Evolutionary conservation across 2,329 filamentous ascomycete species (phyloP).

Genomic region (Xylariaceae sp.): DNA sequence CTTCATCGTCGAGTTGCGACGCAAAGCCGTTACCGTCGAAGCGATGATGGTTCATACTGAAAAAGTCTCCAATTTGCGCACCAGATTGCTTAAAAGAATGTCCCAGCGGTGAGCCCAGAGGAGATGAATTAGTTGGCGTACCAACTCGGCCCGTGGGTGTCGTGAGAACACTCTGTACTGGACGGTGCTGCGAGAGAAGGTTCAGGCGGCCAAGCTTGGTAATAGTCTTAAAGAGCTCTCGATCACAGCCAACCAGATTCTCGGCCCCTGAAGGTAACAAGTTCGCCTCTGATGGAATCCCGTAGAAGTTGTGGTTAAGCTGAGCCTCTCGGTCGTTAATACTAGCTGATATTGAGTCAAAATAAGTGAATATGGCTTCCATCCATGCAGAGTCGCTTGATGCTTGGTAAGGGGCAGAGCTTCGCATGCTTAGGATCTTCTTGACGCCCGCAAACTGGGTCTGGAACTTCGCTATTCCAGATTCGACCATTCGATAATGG

Average conservation of each 20-base stretch:
- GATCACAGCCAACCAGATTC: constrained; percentile 86
- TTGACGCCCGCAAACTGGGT: constrained; percentile 92
- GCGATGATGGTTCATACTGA: constrained; percentile 56
- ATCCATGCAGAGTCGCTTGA: constrained; percentile 82
- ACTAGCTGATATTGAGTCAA: constrained; percentile 88
- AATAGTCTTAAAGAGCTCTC: constrained; percentile 83
- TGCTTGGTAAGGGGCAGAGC: constrained; percentile 53
- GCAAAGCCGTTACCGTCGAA: constrained; percentile 71
- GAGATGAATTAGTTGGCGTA: constrained; percentile 39
- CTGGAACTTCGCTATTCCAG: constrained; percentile 88
- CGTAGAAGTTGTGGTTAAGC: constrained; percentile 70
- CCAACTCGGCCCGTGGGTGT: constrained; percentile 30
- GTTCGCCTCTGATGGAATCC: constrained; percentile 49
- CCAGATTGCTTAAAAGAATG: constrained; percentile 46
- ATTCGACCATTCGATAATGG: constrained; percentile 92
- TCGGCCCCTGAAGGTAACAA: constrained; percentile 67
- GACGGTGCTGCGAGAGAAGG: constrained; percentile 72
- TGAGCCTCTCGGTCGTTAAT: constrained; percentile 92
- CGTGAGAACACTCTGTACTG: constrained; percentile 48
- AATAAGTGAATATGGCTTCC: constrained; percentile 90
- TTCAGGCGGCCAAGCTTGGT: constrained; percentile 83
- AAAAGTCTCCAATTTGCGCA: constrained; percentile 49
- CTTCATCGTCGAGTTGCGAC: constrained; percentile 57
- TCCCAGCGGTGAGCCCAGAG: constrained; percentile 45
- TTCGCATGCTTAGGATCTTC: constrained; percentile 80